These are phyloP conservation scores for Colletotrichum chlorophyti DNA, from an alignment of 2,329 filamentous ascomycete species.

Conservation along the genomic window DNA sequence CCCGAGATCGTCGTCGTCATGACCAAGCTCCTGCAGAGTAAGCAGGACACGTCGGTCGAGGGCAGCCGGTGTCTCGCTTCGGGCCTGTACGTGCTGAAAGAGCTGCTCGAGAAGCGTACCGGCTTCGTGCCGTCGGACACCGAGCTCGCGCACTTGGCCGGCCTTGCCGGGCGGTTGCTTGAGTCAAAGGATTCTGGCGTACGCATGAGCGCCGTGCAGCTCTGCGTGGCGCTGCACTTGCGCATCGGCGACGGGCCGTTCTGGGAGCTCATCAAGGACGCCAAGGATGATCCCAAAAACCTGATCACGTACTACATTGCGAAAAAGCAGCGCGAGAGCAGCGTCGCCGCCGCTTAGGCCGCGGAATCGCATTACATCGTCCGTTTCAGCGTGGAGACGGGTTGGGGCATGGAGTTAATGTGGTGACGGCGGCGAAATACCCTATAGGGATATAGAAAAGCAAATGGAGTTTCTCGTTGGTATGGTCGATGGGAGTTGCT, in stretches of 20 bases:
- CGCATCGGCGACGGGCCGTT: slow-evolving; percentile 67
- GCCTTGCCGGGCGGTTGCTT: slow-evolving; percentile 61
- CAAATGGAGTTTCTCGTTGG: slow-evolving; percentile 18
- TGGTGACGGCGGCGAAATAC: slow-evolving; percentile 4
- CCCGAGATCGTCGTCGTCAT: slow-evolving; percentile 65
- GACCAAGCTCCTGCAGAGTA: slow-evolving; percentile 53
- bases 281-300: slow-evolving; percentile 77
- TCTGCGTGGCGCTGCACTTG: slow-evolving; percentile 76
- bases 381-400: neutral
- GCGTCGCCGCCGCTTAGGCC: slow-evolving; percentile 4
- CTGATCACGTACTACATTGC: slow-evolving; percentile 84
- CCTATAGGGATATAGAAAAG: neutral
- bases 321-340: slow-evolving; percentile 66
- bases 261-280: slow-evolving; percentile 70
- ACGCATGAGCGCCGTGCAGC: slow-evolving; percentile 77
- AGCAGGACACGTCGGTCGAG: slow-evolving; percentile 49
- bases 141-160: slow-evolving; percentile 59
- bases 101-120: slow-evolving; percentile 59
- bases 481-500: neutral
- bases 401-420: neutral
- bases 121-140: slow-evolving; percentile 56
- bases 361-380: too few relatives aligned
- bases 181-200: slow-evolving; percentile 68
- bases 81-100: slow-evolving; percentile 68
- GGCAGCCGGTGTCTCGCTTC: slow-evolving; percentile 64